A percentile compares a stretch with the other conserved stretches of the same genome.
phyloP scores from a whole-genome alignment of 148 eudicot genomes.

The Rhododendron williamsianum region DNA sequence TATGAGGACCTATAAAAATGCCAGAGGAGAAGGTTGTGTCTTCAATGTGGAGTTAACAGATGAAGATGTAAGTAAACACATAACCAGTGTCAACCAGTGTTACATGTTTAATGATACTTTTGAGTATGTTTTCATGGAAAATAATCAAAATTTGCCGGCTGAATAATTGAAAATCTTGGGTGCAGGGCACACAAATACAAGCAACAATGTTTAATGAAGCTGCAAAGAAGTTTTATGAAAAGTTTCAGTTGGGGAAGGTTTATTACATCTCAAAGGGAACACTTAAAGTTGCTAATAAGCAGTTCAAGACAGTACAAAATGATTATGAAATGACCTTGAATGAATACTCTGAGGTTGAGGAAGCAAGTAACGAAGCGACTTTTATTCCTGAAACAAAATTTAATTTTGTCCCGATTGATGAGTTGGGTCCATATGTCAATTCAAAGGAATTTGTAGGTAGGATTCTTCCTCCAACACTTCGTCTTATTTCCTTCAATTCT shows the following conservation, averaged over 20 bases:
- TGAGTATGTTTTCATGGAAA: not conserved
- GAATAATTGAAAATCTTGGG: constrained; percentile 1
- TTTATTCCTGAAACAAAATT: constrained; percentile 78
- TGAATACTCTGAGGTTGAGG: constrained; percentile 81
- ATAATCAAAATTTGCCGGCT: not conserved
- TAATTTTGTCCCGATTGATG: constrained; percentile 88
- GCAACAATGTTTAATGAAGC: constrained; percentile 99
- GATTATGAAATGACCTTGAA: constrained; percentile 96
- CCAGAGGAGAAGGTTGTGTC: constrained; percentile 88
- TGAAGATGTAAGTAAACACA: constrained; percentile 67
- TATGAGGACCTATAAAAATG: constrained; percentile 70
- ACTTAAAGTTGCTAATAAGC: constrained; percentile 87
- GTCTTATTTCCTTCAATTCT: not conserved
- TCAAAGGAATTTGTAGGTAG: constrained; percentile 76
- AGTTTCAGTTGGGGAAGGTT: constrained; percentile 78
- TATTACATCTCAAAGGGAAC: constrained; percentile 88
- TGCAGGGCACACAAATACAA: constrained; percentile 95
- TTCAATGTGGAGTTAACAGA: constrained; percentile 96
- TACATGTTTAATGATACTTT: not conserved
- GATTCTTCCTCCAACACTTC: not conserved
- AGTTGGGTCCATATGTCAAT: constrained; percentile 82
- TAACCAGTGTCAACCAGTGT: not conserved
- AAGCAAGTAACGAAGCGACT: constrained; percentile 58
- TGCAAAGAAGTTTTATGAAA: constrained; percentile 84
- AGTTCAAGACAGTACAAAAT: constrained; percentile 79